These are phyloP conservation scores for Pichia nanzhaoensis DNA, from an alignment of 805 yeast genomes.

Conservation along the genomic window DNA sequence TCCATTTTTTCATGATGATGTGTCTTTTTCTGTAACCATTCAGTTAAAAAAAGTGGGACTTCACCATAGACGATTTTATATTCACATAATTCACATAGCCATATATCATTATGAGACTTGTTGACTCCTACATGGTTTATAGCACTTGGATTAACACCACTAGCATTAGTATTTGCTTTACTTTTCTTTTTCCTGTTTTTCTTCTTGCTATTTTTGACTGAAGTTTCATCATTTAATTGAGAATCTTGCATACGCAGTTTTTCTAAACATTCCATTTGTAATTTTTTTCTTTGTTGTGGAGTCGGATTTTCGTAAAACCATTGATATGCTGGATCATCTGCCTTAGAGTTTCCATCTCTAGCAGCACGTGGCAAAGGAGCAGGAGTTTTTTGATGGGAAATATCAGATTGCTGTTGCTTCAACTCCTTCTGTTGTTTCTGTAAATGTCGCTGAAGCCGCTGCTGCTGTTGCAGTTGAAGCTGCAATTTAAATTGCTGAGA, in stretches of 20 bases:
- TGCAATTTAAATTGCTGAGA: slow-evolving; percentile 4
- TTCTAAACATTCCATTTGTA: slow-evolving; percentile 6
- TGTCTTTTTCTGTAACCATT: slow-evolving; percentile 37
- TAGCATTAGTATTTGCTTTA: neutral
- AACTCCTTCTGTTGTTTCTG: neutral
- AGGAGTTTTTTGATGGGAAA: neutral
- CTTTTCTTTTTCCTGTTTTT: slow-evolving; percentile 10
- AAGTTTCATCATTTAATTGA: neutral
- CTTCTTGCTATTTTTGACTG: slow-evolving; percentile 14
- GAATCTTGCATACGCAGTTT: slow-evolving; percentile 1
- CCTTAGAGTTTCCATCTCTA: neutral
- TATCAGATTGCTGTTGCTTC: neutral
- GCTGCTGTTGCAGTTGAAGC: slow-evolving; percentile 10
- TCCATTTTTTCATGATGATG: slow-evolving; percentile 28
- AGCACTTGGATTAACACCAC: neutral
- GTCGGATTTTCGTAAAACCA: neutral
- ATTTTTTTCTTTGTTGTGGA: slow-evolving; percentile 1
- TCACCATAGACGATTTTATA: slow-evolving; percentile 42
- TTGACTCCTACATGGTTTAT: neutral
- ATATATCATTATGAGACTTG: slow-evolving; percentile 7
- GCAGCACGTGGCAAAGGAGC: no score
- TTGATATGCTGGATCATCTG: neutral
- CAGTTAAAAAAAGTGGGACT: slow-evolving; percentile 38
- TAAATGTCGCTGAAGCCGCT: slow-evolving; percentile 4
- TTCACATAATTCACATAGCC: slow-evolving; percentile 42